Evolutionary conservation across 345 rosid genomes (phyloP).

Genomic region (Moricandia arvensis): DNA sequence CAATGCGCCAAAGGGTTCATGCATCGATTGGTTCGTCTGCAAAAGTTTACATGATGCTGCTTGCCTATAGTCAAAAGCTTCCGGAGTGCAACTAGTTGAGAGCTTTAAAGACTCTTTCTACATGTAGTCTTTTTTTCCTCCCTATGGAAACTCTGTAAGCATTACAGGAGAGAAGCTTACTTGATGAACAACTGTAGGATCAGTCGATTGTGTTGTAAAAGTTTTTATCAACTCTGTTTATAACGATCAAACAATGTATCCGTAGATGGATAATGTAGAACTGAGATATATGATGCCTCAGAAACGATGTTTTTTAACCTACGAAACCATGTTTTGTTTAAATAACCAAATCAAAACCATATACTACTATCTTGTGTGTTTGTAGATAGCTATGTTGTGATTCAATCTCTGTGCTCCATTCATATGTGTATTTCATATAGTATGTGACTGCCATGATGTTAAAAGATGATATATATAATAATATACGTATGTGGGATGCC

Average conservation of each 20-base stretch:
- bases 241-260: neutral
- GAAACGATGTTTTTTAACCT: neutral
- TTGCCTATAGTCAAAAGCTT: slow-evolving; percentile 60
- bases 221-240: neutral
- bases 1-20: slow-evolving; percentile 49
- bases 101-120: neutral
- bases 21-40: slow-evolving; percentile 73
- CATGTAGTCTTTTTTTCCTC: neutral
- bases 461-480: neutral
- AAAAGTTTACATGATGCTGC: slow-evolving; percentile 75
- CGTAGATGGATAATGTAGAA: neutral
- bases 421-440: neutral
- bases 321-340: neutral
- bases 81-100: slow-evolving; percentile 24
- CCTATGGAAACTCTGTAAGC: neutral
- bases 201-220: neutral
- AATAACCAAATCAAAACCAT: too few relatives aligned
- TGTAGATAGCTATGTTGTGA: neutral
- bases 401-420: neutral
- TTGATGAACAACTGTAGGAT: neutral
- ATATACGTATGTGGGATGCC: neutral
- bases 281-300: neutral
- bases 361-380: neutral
- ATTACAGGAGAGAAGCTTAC: neutral
- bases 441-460: neutral